Percentiles rank a stretch among this genome's conserved stretches.
These are phyloP conservation scores for Leccinum subfulvum DNA, from an alignment of 1,284 basidiomycete genomes.

Conservation along the genomic window DNA sequence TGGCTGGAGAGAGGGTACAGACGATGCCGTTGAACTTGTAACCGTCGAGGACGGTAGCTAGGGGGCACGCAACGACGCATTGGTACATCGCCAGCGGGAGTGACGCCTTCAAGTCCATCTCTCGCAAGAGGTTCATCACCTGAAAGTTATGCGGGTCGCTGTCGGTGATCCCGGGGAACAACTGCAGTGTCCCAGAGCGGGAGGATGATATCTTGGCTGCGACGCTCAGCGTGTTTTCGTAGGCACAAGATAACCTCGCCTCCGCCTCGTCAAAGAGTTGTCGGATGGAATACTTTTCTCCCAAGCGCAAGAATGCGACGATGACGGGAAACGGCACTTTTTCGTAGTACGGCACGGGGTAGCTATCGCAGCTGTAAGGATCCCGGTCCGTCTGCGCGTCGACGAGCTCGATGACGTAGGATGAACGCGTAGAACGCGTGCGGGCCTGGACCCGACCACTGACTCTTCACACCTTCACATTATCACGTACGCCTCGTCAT, in stretches of 20 bases:
- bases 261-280: conserved; percentile 14
- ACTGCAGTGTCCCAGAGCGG: background rate
- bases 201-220: conserved; percentile 9
- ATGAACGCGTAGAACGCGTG: too few species aligned
- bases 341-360: conserved; percentile 5
- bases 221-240: conserved; percentile 4
- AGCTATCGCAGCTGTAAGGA: conserved; percentile 5
- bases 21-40: conserved; percentile 4
- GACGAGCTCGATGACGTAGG: too few species aligned
- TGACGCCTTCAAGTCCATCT: conserved; percentile 8
- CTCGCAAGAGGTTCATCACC: conserved; percentile 21
- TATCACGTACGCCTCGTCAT: too few species aligned
- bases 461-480: too few species aligned
- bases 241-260: conserved; percentile 6
- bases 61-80: conserved; percentile 10
- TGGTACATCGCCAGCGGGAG: conserved; percentile 21
- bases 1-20: conserved; percentile 6
- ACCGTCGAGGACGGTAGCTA: conserved; percentile 10
- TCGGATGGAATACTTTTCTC: conserved; percentile 24
- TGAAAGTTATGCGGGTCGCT: conserved; percentile 20
- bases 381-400: too few species aligned
- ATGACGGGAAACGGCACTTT: conserved; percentile 6
- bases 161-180: conserved; percentile 10
- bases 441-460: too few species aligned
- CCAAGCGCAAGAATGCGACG: conserved; percentile 19